Evolutionary conservation across 2,329 filamentous ascomycete genomes (phyloP).

Genomic region (Cryphonectria naterciae): DNA sequence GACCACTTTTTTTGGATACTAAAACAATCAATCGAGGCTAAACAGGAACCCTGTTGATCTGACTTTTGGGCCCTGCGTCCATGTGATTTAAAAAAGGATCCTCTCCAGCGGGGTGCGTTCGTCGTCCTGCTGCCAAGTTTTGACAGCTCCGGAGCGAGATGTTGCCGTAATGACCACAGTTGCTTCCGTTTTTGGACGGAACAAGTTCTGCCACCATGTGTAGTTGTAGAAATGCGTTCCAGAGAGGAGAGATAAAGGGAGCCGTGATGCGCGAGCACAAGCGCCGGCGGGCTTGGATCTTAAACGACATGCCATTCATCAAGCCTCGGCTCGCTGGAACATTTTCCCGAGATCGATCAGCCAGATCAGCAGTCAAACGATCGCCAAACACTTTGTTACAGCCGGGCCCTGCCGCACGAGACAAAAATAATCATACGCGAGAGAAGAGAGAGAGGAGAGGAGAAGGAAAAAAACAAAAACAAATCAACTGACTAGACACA

Average conservation of each 20-base stretch:
- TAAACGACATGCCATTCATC: constrained; percentile 5
- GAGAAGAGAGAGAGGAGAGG: not conserved
- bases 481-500: constrained; percentile 9
- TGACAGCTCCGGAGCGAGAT: not conserved
- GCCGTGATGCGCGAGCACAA: not conserved
- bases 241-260: not conserved
- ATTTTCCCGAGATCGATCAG: constrained; percentile 23
- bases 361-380: constrained; percentile 14
- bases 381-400: not conserved
- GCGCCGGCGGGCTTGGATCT: not conserved
- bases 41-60: not conserved
- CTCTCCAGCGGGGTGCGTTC: not conserved
- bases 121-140: not conserved
- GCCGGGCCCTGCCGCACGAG: not conserved
- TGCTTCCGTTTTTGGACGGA: not conserved
- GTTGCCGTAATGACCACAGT: not conserved
- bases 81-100: not conserved
- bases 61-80: not conserved
- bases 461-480: constrained; percentile 1
- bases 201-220: not conserved
- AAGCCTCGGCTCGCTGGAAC: constrained; percentile 20
- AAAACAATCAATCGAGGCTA: not conserved
- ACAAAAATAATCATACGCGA: constrained; percentile 14
- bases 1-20: not conserved
- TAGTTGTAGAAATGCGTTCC: not conserved